These are phyloP conservation scores for Plasmodium gallinaceum DNA, from an alignment of 169 alveolate species.

Conservation along the genomic window DNA sequence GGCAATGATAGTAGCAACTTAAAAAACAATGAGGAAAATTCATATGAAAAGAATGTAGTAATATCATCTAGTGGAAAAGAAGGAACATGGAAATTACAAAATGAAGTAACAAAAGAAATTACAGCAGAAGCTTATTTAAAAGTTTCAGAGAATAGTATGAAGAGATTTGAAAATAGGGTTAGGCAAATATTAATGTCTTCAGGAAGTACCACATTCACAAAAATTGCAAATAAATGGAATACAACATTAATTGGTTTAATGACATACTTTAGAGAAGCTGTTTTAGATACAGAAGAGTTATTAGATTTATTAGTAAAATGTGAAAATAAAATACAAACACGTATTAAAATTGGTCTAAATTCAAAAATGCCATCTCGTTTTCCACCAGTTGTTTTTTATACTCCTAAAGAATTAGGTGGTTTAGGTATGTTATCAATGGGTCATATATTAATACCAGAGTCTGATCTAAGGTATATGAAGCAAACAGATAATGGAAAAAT, in stretches of 20 bases:
- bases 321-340: slow-evolving; percentile 98
- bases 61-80: slow-evolving; percentile 86
- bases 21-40: not conserved
- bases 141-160: slow-evolving; percentile 99
- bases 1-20: slow-evolving; percentile 1
- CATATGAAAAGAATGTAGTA: slow-evolving; percentile 49
- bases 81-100: slow-evolving; percentile 99
- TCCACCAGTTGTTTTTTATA: slow-evolving; percentile 99
- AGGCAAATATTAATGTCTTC: slow-evolving; percentile 98
- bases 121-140: slow-evolving; percentile 98
- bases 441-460: slow-evolving; percentile 99
- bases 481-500: slow-evolving; percentile 98
- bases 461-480: slow-evolving; percentile 96
- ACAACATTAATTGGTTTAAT: slow-evolving; percentile 98
- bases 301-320: slow-evolving; percentile 98
- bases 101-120: slow-evolving; percentile 97
- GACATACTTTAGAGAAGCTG: slow-evolving; percentile 99
- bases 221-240: slow-evolving; percentile 99
- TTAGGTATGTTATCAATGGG: slow-evolving; percentile 99
- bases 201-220: slow-evolving; percentile 99
- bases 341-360: slow-evolving; percentile 99
- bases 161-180: slow-evolving; percentile 96
- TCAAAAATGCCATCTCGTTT: slow-evolving; percentile 99
- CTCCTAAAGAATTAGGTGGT: slow-evolving; percentile 99
- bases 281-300: slow-evolving; percentile 98